phyloP scores from a whole-genome alignment of 345 rosid species.

The Camelina hispida region DNA sequence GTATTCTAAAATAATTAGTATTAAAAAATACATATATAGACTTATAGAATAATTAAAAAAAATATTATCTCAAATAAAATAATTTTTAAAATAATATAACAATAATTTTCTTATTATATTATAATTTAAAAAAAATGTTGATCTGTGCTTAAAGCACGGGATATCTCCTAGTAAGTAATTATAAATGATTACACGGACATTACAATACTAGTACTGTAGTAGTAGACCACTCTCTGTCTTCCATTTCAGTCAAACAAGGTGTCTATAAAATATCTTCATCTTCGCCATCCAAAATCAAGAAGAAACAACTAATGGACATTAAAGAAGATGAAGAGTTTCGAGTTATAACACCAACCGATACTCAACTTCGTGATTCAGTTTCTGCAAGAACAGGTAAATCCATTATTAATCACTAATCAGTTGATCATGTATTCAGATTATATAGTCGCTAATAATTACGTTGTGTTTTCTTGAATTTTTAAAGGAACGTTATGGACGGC shows the following conservation, averaged over 20 bases:
- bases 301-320: constrained; percentile 24
- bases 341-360: constrained; percentile 21
- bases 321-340: constrained; percentile 21
- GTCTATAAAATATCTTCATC: not conserved
- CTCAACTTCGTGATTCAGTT: constrained; percentile 34
- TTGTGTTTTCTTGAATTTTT: not conserved
- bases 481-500: constrained; percentile 69
- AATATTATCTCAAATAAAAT: no score
- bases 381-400: constrained; percentile 32
- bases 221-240: not conserved
- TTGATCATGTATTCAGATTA: constrained; percentile 2
- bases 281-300: not conserved
- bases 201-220: not conserved
- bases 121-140: no score
- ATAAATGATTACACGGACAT: not conserved
- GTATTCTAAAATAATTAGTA: no score
- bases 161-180: no score
- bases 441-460: not conserved
- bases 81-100: no score
- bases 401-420: not conserved
- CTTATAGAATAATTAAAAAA: no score
- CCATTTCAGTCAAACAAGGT: not conserved
- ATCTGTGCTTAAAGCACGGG: no score
- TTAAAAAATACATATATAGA: no score
- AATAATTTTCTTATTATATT: no score